Base-by-base conservation (phyloP, 495 filamentous ascomycete genomes). In the Podospora pseudoanserina region DNA sequence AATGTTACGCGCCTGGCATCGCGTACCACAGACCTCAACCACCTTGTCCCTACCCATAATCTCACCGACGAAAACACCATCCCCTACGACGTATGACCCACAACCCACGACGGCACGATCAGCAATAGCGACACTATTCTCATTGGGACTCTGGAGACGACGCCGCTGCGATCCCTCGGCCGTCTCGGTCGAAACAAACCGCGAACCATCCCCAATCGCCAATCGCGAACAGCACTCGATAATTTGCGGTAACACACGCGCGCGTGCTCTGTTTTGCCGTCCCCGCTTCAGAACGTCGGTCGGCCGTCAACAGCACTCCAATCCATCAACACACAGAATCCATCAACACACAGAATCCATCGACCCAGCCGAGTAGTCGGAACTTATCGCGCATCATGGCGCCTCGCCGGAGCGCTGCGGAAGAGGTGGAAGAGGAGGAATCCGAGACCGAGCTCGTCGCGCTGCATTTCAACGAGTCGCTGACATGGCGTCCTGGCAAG, bases 401-500 rank as follows among this genome's bases (percentile, higher is more conserved):
- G 77, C 77, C 76, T 65, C 77, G 77, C 65, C 70, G 76, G 54
- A 75, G 72, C 63, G 73, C 77, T 26, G 63, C 72, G 59, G 70
- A 59, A 9, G 76, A 77, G 69, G 66, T 64, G 18, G 75, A 78
- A 66, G 74, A 74, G 65, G 68, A 75, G 65, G 77, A 76, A 55
- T 64, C 62, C 9, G 75, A 76, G 18, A 68, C 58, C 7, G 70
- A 73, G 26, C 73, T 75, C 26, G 76, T 77, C 30, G 68, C 65
- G 15, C 84, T 94, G 26, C 76, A 86, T 70, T 97, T 98, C 86
- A 88, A 94, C 72, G 90, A 97, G 73, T 85, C 92, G 19, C 80
- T 99, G 54, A 90, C 93, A 79, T 97, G 96, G 92, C 91, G 91
- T 73, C 91, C 93, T 60, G 96, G 94, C 64, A 95, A 92, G 75